Evolutionary conservation across 352 stramenopile genomes (phyloP).

Genomic region (Pythium brachiatum): DNA sequence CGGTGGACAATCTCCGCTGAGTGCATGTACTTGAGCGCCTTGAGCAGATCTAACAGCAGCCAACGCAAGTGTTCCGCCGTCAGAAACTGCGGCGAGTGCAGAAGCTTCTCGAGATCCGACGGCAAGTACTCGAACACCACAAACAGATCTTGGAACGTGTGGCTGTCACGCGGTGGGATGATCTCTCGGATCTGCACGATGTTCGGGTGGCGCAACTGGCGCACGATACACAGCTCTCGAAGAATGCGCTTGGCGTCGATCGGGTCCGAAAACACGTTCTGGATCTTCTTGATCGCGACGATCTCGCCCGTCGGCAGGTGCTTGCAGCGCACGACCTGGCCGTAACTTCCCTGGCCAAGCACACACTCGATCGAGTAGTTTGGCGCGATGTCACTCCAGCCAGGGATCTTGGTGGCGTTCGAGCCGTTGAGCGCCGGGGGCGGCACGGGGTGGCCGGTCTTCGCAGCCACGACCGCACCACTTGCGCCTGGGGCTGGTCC

Average conservation of each 20-base stretch:
- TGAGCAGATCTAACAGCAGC: constrained; percentile 82
- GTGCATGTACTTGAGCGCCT: constrained; percentile 90
- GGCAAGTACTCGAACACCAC: constrained; percentile 86
- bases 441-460: neutral
- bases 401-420: constrained; percentile 73
- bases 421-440: constrained; percentile 28
- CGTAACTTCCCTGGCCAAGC: constrained; percentile 81
- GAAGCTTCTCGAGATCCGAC: constrained; percentile 80
- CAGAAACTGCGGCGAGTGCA: constrained; percentile 84
- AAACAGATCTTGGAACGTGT: constrained; percentile 78
- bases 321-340: constrained; percentile 85
- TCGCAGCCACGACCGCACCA: neutral
- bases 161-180: constrained; percentile 71
- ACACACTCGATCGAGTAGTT: constrained; percentile 87
- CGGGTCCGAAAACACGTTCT: constrained; percentile 86
- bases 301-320: constrained; percentile 86
- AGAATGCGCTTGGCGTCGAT: constrained; percentile 88
- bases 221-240: constrained; percentile 79
- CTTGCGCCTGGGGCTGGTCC: constrained; percentile 13
- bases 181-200: constrained; percentile 89
- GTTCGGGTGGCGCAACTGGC: constrained; percentile 81
- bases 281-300: constrained; percentile 88
- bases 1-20: constrained; percentile 87
- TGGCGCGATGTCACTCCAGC: constrained; percentile 78
- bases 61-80: constrained; percentile 82